These are phyloP conservation scores for Botrytis hyacinthi DNA, from an alignment of 2,329 filamentous ascomycete genomes.

Conservation along the genomic window DNA sequence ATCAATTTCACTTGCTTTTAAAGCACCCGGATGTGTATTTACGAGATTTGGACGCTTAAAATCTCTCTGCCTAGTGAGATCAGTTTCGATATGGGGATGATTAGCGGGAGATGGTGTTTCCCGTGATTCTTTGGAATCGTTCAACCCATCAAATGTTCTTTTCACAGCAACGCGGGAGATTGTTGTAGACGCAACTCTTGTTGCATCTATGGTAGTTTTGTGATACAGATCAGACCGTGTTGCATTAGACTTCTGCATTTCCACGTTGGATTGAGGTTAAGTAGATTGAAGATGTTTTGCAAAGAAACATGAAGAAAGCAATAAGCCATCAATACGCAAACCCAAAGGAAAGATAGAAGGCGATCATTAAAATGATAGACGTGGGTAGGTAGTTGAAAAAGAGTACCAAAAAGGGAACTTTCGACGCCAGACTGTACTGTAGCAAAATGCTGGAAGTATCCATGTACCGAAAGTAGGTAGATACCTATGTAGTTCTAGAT, in stretches of 20 bases:
- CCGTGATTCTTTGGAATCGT: not conserved
- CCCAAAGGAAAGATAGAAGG: not conserved
- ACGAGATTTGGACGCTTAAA: constrained; percentile 24
- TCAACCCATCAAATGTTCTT: constrained; percentile 27
- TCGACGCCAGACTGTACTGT: not conserved
- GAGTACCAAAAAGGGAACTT: not conserved
- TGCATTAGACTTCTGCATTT: not conserved
- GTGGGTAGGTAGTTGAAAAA: not conserved
- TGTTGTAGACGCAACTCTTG: constrained; percentile 27
- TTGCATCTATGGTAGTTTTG: constrained; percentile 31
- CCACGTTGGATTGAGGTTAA: no score
- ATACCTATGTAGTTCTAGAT: not conserved
- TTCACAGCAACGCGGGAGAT: constrained; percentile 30
- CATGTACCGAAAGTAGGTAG: no score
- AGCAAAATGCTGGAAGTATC: not conserved
- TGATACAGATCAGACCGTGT: constrained; percentile 22
- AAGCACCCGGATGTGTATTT: constrained; percentile 22
- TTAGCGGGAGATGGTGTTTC: not conserved
- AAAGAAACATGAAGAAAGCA: not conserved
- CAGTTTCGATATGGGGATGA: not conserved
- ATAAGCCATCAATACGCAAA: constrained; percentile 9
- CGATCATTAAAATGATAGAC: not conserved
- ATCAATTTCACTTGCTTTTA: constrained; percentile 49
- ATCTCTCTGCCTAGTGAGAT: not conserved
- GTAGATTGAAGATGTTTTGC: not conserved